Conservation (phyloP, 1,284 basidiomycete genomes). For the Cryptococcus sp. region DNA sequence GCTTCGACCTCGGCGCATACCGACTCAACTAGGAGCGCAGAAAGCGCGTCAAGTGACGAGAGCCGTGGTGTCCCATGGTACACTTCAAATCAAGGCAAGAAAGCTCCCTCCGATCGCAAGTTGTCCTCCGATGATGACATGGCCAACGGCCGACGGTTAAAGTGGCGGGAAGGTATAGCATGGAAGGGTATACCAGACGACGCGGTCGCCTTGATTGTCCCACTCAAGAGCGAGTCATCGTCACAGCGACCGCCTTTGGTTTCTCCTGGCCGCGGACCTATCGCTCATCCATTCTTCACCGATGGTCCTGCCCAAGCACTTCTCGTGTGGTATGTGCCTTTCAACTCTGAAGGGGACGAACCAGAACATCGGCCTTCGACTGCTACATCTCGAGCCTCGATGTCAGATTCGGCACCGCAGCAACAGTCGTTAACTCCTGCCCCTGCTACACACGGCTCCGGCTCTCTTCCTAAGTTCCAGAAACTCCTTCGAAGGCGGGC, state of each 20-base stretch:
- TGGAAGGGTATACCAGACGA: constrained; percentile 52
- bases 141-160: neutral
- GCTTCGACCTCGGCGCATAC: constrained; percentile 1
- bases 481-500: constrained; percentile 44
- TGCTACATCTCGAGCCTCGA: constrained; percentile 10
- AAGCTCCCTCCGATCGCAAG: neutral
- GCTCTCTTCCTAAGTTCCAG: constrained; percentile 41
- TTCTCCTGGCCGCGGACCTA: neutral
- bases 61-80: constrained; percentile 1
- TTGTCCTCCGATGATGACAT: too few species aligned
- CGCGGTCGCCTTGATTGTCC: constrained; percentile 52
- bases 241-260: constrained; percentile 1
- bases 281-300: constrained; percentile 22
- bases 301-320: constrained; percentile 38
- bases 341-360: constrained; percentile 33
- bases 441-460: constrained; percentile 1
- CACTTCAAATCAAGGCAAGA: neutral
- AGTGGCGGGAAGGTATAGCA: constrained; percentile 45
- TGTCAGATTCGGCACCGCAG: constrained; percentile 1
- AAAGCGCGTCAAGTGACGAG: constrained; percentile 11
- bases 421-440: neutral
- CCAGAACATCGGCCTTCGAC: constrained; percentile 9
- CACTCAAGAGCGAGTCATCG: constrained; percentile 29
- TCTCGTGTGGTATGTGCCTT: constrained; percentile 53
- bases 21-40: constrained; percentile 8